Evolutionary conservation across 1,284 basidiomycete species (phyloP), one percentile per base, ranked within the genome.

Genomic region (Cutaneotrichosporon sp.): DNA sequence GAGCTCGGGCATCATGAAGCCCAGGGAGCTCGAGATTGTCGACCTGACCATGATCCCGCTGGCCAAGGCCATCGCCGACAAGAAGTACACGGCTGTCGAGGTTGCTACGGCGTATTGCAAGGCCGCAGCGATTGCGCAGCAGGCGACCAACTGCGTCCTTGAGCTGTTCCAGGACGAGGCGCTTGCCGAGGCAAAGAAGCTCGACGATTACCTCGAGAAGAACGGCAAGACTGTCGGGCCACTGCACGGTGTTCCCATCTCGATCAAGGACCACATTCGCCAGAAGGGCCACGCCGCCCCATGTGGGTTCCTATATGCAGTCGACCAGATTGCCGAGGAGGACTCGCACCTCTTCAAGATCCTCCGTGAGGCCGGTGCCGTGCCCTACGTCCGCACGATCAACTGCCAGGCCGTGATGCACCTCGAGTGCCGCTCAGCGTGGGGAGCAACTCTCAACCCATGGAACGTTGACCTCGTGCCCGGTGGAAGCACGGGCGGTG

Each of bases 111-210:
- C 76, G 21, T 79, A 69, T 58, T 36, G 65, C 55, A 69, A 69
- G 55, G 68, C 67, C 6, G 72, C 73, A 0, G 66, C 66, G 0
- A 34, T 72, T 5, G 72, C 69, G 5, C 74, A 76, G 51, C 66
- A 70, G 58, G 65, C 63, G 82, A 87, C 85, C 1, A 89, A 89
- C 67, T 89, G 88, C 73, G 76, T 90, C 53, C 88, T 88, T 4
- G 88, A 89, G 68, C 85, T 88, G 18, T 88, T 89, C 68, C 81
- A 86, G 51, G 85, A 87, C 0, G 83, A 84, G 31, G 88, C 86
- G 0, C 77, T 89, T 11, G 80, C 77, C 34, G 81, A 85, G 22
- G 89, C 89, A 5, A 78, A 81, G 84, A 81, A 84, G 71, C 81
- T 88, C 8, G 89, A 90, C 68, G 83, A 80, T 4, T 78, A 86